Evolutionary conservation across 352 stramenopile species (phyloP), one percentile per base, ranked within the genome.

Genomic region (Globisporangium perplexum): DNA sequence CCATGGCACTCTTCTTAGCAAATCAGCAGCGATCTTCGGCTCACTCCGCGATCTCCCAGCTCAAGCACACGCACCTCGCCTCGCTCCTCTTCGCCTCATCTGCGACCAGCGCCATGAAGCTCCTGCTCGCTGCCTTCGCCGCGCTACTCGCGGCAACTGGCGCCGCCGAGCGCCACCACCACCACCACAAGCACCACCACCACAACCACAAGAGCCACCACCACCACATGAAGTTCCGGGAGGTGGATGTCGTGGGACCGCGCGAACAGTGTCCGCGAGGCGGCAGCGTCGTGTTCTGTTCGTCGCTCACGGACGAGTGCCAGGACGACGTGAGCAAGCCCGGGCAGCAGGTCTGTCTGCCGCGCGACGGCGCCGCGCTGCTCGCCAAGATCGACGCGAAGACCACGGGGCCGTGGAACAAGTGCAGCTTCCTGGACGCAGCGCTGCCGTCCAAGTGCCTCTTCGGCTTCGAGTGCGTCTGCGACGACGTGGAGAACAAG

Each of bases 401-500:
- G 44, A 71, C 61, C 11, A 68, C 71, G 4, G 70, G 65, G 46
- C 68, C 71, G 15, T 84, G 71, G 71, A 47, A 56, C 55, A 31
- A 61, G 28, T 84, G 71, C 62, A 71, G 59, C 59, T 48, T 43
- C 0, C 54, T 36, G 14, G 68, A 74, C 59, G 50, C 62, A 17
- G 62, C 58, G 30, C 53, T 72, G 28, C 71, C 70, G 33, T 73
- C 73, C 60, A 74, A 72, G 55, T 84, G 74, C 47, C 62, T 77
- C 43, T 72, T 80, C 35, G 50, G 66, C 20, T 84, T 82, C 41
- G 30, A 69, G 35, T 84, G 74, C 59, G 38, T 70, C 7, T 76
- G 66, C 50, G 55, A 74, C 33, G 74, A 84, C 61, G 57, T 63
- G 35, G 57, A 52, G 46, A 77, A 76, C 49, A 57, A 49, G 38